Base-by-base conservation (phyloP, 768 basidiomycete genomes). In the Coprinopsis cinerea region DNA sequence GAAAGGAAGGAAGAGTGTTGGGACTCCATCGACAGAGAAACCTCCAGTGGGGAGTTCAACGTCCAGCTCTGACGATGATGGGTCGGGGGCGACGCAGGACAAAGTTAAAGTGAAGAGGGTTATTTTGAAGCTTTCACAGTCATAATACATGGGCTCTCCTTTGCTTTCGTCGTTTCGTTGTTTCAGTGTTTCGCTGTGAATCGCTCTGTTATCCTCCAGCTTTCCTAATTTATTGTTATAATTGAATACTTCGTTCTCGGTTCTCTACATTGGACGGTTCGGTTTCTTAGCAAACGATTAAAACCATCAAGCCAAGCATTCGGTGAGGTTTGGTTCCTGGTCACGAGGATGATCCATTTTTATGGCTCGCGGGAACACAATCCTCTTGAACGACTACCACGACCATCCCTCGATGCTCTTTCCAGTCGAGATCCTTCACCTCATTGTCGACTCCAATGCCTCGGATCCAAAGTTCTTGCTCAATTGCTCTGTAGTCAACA, bases 31-130 rank as follows among this genome's bases (percentile, higher is more conserved):
- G 10, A 39, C 10, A 11, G 11, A 9, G 36, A 39, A 17, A 9
- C 6, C 9, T 9, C 18, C 13, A 15, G 37, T 32, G 15, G 48
- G 26, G 27, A 60, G 51, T 48, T 28, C 55, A 54, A 34, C 59
- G 53, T 14, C 49, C 39, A 42, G 23, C 51, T 6, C 40, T n/a
- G 27, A 10, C 28, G 53, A 52, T 32, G n/a, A n/a, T n/a, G n/a
- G n/a, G n/a, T n/a, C n/a, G n/a, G n/a, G n/a, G 52, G 44, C 10
- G 47, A 52, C 4, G 58, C 53, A 54, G 20, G 52, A 44, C 17
- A 55, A 52, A 34, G 77, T 75, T 67, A 81, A 75, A 54, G 59
- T 81, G 1, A 81, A 78, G 0, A 70, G 70, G 48, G 79, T 83
- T 4, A 74, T 78, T 44, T 59, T 82, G 46, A 77, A 78, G 66